Base-by-base conservation (phyloP, 352 stramenopile species). In the Phytophthora sojae region DNA sequence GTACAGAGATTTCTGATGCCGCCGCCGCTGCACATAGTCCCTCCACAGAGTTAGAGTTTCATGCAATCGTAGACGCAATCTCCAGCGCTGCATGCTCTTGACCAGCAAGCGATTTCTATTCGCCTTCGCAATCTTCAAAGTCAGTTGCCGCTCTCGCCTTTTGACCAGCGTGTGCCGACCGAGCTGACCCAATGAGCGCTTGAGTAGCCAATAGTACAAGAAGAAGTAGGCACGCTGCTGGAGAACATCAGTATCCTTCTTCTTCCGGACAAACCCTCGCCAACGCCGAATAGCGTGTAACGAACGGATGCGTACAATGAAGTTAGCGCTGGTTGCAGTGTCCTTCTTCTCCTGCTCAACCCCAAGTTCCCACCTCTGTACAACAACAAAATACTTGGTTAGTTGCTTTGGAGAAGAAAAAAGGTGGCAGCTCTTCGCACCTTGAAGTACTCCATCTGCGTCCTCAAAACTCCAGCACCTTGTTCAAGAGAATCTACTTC, bases 161-260 rank as follows among this genome's bases (percentile, higher is more conserved):
- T 73, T 73, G 25, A 71, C 5, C 6, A 59, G 21, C 2, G 61
- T 21, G 60, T 78, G 51, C 45, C 44, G 57, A 21, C 51, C 19
- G 21, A 80, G 64, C 25, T 56, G 56, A 9, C 14, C 61, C 21
- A 80, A 29, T 1, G 73, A 78, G 1, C 57, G 42, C 39, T 80
- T 80, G 9, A 78, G 51, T 17, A 80, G 30, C 50, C 65, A 76
- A 15, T 78, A 80, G 17, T 80, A 80, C 15, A 80, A 66, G 30
- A 80, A 78, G 35, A 77, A 80, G 19, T 76, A 75, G 11, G 73
- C 64, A 12, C 65, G 73, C 15, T 76, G 73, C 14, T 67, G 51
- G 15, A 73, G 44, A 1, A 56, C 21, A 12, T 44, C 23, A 9
- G 42, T 51, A 26, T 76, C 49, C 19, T 73, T 77, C 59, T 57